phyloP scores from a whole-genome alignment of 2,329 filamentous ascomycete genomes.

The Epichloe brachyelytri region DNA sequence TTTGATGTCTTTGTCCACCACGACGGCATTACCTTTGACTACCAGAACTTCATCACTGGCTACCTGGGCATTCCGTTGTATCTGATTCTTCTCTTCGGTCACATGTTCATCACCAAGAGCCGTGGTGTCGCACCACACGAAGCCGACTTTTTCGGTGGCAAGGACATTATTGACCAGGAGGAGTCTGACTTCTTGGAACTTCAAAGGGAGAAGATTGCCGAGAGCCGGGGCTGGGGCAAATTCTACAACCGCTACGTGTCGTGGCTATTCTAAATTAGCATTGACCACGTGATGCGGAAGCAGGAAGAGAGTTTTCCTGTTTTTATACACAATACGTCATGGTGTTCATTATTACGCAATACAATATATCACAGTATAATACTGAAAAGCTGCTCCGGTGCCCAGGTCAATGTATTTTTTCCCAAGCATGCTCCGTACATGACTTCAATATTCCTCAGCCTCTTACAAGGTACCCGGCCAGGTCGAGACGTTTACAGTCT shows the following conservation, averaged over 20 bases:
- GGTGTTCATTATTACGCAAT: not conserved
- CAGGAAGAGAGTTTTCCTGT: not conserved
- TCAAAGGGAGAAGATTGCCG: slow-evolving; percentile 17
- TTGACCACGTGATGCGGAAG: no score
- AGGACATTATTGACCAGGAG: slow-evolving; percentile 60
- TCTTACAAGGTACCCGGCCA: no score
- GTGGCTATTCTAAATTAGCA: slow-evolving; percentile 22
- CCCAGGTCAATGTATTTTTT: no score
- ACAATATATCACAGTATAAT: not conserved
- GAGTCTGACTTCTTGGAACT: slow-evolving; percentile 53
- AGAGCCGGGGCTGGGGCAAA: slow-evolving; percentile 16
- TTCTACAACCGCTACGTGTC: slow-evolving; percentile 26
- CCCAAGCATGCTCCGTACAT: no score
- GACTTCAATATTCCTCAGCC: no score
- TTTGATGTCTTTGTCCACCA: slow-evolving; percentile 54
- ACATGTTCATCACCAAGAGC: slow-evolving; percentile 45
- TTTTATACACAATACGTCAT: not conserved
- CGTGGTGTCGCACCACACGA: slow-evolving; percentile 42
- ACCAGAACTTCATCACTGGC: slow-evolving; percentile 65
- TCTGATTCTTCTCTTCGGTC: slow-evolving; percentile 53
- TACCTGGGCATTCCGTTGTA: slow-evolving; percentile 70
- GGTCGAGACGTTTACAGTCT: no score
- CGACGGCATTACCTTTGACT: slow-evolving; percentile 47
- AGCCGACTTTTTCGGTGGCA: slow-evolving; percentile 59
- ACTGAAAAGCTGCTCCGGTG: no score